Evolutionary conservation across 495 filamentous ascomycete species (phyloP).

Genomic region (Penicillium roqueforti): DNA sequence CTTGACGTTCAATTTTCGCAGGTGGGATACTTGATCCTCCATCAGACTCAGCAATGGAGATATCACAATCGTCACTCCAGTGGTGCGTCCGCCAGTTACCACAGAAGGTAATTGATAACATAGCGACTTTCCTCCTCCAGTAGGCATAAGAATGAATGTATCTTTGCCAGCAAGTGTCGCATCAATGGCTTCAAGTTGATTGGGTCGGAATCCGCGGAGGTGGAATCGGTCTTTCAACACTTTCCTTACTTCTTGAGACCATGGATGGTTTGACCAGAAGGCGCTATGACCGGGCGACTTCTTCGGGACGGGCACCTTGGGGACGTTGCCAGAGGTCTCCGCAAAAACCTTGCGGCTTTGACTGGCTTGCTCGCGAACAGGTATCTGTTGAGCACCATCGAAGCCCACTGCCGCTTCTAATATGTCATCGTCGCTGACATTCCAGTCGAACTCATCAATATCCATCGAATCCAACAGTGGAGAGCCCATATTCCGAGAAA

Average conservation of each 20-base stretch:
- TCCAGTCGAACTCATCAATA: constrained; percentile 61
- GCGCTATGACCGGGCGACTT: constrained; percentile 34
- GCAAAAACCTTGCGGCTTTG: constrained; percentile 46
- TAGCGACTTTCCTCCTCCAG: constrained; percentile 92
- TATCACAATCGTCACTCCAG: constrained; percentile 85
- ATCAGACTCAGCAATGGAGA: constrained; percentile 94
- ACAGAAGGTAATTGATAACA: constrained; percentile 95
- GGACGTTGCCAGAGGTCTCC: constrained; percentile 52
- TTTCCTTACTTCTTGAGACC: constrained; percentile 80
- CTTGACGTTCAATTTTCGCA: constrained; percentile 67
- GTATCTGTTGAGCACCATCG: constrained; percentile 41
- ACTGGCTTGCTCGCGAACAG: constrained; percentile 19
- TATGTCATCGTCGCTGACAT: constrained; percentile 67
- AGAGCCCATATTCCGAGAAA: constrained; percentile 49
- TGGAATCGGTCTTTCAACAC: constrained; percentile 76
- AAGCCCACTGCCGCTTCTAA: constrained; percentile 56
- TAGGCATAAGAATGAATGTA: constrained; percentile 94
- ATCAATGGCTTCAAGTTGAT: constrained; percentile 95
- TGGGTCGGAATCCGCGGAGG: constrained; percentile 78
- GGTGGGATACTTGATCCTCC: constrained; percentile 88
- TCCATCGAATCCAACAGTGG: constrained; percentile 25
- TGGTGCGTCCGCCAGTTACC: constrained; percentile 72
- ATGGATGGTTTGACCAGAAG: constrained; percentile 52
- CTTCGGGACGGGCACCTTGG: constrained; percentile 28
- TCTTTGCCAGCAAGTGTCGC: constrained; percentile 83